Base-by-base conservation (phyloP, 2,329 filamentous ascomycete species). In the Stachybotrys elegans region DNA sequence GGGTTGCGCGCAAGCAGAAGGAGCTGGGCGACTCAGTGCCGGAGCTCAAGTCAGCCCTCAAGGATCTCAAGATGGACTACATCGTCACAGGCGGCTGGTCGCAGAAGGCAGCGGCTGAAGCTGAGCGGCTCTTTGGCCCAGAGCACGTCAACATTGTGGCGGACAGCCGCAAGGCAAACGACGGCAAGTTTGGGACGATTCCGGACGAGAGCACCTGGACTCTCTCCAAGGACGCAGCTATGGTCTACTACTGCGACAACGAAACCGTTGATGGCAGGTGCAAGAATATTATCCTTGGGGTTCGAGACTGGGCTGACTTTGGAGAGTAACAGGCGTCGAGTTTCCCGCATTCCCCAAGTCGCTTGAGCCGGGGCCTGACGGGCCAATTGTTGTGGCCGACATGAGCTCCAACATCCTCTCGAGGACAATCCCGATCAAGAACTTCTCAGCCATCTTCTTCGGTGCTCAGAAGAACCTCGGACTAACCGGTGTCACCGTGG, bases 401-500 rank as follows among this genome's bases (percentile, higher is more conserved):
- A 95, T 97, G 87, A 86, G 80, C 38, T 95, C 88, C 47, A 97
- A 96, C 66, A 95, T 97, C 60, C 81, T 97, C 42, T 89, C 88
- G 38, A 75, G 89, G 35, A 78, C 76, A 49, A 78, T 96, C 20
- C 84, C 91, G 25, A 78, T 94, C 39, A 74, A 72, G 53, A 91
- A 93, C 60, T 95, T 85, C 67, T 85, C 84, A 1, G 72, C 85
- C 53, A 86, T 97, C 60, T 96, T 96, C 70, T 94, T 90, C 49
- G 90, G 91, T 38, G 90, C 91, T 0, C 92, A 96, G 63, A 96
- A 97, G 79, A 96, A 97, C 67, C 76, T 96, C 11, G 92, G 91
- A 22, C 81, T 79, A 4, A 83, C 92, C 2, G 92, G 92, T 47
- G 79, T 97, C 48, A 93, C 92, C 6, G 86, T 95, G 22, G 84